Base-by-base conservation (phyloP, 2,329 filamentous ascomycete genomes). In the Colletotrichum sp. region DNA sequence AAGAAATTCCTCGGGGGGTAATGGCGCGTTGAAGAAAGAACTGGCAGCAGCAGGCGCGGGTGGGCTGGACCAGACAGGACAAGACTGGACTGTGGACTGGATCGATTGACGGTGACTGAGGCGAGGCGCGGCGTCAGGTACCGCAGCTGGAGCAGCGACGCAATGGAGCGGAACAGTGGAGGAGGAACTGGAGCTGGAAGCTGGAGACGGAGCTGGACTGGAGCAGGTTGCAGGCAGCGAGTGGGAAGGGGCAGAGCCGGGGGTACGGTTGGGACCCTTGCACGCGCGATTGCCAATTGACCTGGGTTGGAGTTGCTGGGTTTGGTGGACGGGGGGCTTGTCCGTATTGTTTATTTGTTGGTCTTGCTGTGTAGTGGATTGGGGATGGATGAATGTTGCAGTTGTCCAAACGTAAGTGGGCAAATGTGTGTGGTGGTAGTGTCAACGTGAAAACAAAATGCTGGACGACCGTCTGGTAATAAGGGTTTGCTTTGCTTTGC, bases 1-100 rank as follows among this genome's bases (percentile, higher is more conserved):
- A 77, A 78, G 75, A 75, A 75, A 60, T 71, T 63, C 74, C 44
- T 67, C 44, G 72, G 60, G n/a, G 62, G 69, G 36, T 34, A 21
- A 68, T 18, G 10, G 69, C 57, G 64, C 57, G 63, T 72, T 72
- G 64, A 69, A 76, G 63, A 72, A 69, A 21, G 32, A 39, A 69
- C 52, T 39, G 52, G 55, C 28, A 28, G 21, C 9, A 57, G 66
- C 21, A 36, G 32, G 59, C 12, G 26, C 28, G 28, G 28, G 24
- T 44, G 39, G 39, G 7, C 39, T n/a, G 39, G 39, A 44, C 39
- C 39, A n/a, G 39, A 44, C 39, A n/a, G 44, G 39, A 52, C 52
- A 10, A 13, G 28, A 30, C 44, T 26, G 34, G 32, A 34, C 32
- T 34, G 32, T 34, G 28, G 39, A 39, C 30, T 32, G 68, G 15